Evolutionary conservation across 768 basidiomycete species (phyloP).

Genomic region (Kwoniella botswanensis): DNA sequence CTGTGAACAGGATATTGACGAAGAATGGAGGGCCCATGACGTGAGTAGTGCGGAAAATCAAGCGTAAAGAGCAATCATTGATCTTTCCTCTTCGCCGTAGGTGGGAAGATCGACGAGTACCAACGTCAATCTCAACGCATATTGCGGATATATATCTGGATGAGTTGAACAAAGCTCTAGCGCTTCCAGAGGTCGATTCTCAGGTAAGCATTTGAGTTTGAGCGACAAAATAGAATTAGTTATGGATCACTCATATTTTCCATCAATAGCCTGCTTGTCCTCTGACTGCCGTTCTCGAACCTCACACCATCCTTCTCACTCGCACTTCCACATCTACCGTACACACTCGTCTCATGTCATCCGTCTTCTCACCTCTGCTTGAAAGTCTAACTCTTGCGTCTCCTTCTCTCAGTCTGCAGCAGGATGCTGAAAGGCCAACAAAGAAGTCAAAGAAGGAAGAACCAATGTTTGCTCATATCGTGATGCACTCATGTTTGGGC

Average conservation of each 20-base stretch:
- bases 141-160: constrained; percentile 86
- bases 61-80: background rate
- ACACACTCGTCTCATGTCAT: constrained; percentile 73
- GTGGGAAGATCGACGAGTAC: constrained; percentile 72
- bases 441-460: constrained; percentile 57
- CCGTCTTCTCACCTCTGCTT: constrained; percentile 74
- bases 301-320: constrained; percentile 76
- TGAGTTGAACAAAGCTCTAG: constrained; percentile 72
- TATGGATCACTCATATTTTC: background rate
- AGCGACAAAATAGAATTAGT: background rate
- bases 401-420: constrained; percentile 59
- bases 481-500: constrained; percentile 64
- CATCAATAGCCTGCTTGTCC: constrained; percentile 60
- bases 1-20: constrained; percentile 73
- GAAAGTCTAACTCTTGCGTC: constrained; percentile 61
- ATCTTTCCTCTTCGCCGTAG: constrained; percentile 59
- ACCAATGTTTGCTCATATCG: constrained; percentile 61
- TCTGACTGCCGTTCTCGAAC: constrained; percentile 66
- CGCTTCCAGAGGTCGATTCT: constrained; percentile 60
- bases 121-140: constrained; percentile 80
- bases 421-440: constrained; percentile 56
- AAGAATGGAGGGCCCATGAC: constrained; percentile 78
- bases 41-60: constrained; percentile 61
- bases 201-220: constrained; percentile 15
- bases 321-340: constrained; percentile 69